phyloP scores from a whole-genome alignment of 2,329 filamentous ascomycete species.

The Epicoccum nigrum region DNA sequence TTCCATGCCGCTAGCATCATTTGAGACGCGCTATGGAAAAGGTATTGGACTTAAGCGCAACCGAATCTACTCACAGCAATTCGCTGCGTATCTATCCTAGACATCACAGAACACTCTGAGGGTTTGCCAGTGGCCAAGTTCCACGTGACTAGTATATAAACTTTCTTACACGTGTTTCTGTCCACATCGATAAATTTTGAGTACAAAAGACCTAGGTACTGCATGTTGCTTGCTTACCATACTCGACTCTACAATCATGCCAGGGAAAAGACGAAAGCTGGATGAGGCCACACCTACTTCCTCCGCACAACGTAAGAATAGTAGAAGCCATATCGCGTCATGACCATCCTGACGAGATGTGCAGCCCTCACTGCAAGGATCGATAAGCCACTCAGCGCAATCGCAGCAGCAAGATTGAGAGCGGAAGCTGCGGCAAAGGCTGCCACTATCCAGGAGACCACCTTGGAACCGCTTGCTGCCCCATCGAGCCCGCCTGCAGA shows the following conservation, averaged over 20 bases:
- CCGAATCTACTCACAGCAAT: neutral
- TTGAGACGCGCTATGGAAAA: constrained; percentile 24
- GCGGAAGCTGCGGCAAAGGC: constrained; percentile 26
- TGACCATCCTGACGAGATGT: constrained; percentile 1
- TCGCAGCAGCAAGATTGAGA: constrained; percentile 42
- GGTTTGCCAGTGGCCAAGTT: neutral
- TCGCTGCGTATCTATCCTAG: no score
- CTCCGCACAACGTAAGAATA: constrained; percentile 16
- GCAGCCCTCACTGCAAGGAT: constrained; percentile 16
- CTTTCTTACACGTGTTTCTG: neutral
- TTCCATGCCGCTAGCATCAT: constrained; percentile 5
- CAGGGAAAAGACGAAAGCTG: constrained; percentile 40
- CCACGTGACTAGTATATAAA: neutral
- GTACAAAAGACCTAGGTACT: neutral
- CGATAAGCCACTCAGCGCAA: constrained; percentile 39
- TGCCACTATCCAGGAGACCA: constrained; percentile 16
- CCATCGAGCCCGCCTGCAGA: constrained; percentile 26
- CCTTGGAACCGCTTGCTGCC: constrained; percentile 19
- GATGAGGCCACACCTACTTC: constrained; percentile 7
- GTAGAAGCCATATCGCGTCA: neutral
- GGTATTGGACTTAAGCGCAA: constrained; percentile 18
- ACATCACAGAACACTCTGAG: neutral
- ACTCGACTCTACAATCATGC: constrained; percentile 20
- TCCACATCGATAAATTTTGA: neutral
- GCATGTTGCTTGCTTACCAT: neutral